phyloP scores from a whole-genome alignment of 169 alveolate species.

The Plasmodium gaboni region DNA sequence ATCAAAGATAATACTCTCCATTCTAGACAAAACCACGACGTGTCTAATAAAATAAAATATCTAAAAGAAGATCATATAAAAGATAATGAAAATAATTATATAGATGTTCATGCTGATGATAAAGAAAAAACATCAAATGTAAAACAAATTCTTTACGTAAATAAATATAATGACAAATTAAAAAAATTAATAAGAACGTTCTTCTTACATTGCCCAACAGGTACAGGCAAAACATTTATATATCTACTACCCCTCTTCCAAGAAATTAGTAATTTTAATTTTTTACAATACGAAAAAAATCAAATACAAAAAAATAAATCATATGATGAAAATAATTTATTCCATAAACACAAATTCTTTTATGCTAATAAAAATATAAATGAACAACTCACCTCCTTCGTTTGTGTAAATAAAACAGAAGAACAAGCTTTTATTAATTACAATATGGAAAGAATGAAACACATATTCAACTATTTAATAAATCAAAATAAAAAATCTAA shows the following conservation, averaged over 20 bases:
- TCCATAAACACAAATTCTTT: neutral
- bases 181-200: conserved; percentile 40
- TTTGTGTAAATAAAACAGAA: conserved; percentile 4
- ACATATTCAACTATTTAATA: neutral
- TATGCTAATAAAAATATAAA: conserved; percentile 31
- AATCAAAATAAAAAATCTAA: neutral
- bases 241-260: conserved; percentile 49
- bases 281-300: neutral
- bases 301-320: neutral
- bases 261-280: conserved; percentile 18
- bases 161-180: conserved; percentile 26
- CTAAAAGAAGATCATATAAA: neutral
- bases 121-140: neutral
- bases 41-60: too few species aligned
- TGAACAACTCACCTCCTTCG: conserved; percentile 22
- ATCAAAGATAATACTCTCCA: too few species aligned
- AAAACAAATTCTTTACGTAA: conserved; percentile 35
- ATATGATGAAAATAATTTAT: neutral
- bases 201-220: conserved; percentile 68
- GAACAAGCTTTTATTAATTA: conserved; percentile 7
- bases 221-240: conserved; percentile 62
- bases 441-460: neutral
- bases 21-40: too few species aligned
- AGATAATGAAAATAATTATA: neutral
- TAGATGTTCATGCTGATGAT: neutral